Conservation (phyloP, 495 filamentous ascomycete species). For the Daldinia childiae region DNA sequence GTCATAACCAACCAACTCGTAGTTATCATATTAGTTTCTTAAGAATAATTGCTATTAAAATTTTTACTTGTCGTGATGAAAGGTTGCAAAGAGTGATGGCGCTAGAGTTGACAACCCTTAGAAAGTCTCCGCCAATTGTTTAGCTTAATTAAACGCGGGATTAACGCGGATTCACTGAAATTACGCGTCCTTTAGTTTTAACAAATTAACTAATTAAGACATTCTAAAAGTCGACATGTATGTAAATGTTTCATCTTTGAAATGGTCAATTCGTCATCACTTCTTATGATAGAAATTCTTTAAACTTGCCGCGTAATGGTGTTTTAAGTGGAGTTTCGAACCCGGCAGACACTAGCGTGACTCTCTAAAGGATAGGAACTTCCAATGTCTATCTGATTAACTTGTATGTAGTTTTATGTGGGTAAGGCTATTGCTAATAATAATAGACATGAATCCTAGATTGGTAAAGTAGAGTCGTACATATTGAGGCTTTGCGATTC, state of each 20-base stretch:
- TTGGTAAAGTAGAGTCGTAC: background rate
- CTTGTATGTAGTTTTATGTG: background rate
- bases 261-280: background rate
- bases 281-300: background rate
- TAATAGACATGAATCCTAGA: background rate
- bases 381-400: background rate
- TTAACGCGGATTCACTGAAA: background rate
- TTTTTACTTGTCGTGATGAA: background rate
- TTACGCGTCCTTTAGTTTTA: background rate
- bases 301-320: background rate
- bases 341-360: background rate
- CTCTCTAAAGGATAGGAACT: background rate
- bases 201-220: background rate
- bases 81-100: background rate
- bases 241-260: background rate
- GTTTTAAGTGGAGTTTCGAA: constrained; percentile 1
- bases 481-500: background rate
- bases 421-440: background rate
- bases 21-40: background rate
- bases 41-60: background rate
- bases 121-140: background rate
- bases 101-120: background rate
- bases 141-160: background rate
- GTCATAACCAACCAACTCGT: background rate
- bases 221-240: background rate